Conservation (phyloP, 257 asterid genomes). For the Primulina eburnea region DNA sequence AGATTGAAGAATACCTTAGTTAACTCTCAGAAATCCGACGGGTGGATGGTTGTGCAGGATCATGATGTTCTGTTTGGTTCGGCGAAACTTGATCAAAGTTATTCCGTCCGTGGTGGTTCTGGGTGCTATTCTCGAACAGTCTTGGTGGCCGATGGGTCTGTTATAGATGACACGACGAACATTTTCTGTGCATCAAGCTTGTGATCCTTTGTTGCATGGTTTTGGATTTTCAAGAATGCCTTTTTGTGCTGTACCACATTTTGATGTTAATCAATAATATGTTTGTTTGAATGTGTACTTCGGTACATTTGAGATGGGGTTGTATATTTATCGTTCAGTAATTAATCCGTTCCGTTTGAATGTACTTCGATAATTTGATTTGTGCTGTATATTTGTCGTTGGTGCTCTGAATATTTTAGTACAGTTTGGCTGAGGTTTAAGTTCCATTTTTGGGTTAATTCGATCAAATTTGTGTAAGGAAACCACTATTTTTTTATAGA, state of each 20-base stretch:
- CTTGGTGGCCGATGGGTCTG: background rate
- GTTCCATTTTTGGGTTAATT: too few species aligned
- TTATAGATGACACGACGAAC: background rate
- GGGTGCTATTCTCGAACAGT: background rate
- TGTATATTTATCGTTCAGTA: background rate
- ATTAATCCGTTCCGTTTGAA: too few species aligned
- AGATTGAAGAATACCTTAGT: slow-evolving; percentile 2
- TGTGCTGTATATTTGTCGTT: background rate
- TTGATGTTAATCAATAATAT: background rate
- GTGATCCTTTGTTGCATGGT: background rate
- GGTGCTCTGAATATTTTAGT: background rate
- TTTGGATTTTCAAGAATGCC: background rate
- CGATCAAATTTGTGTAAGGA: too few species aligned
- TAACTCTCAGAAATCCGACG: background rate
- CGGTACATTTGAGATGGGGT: background rate
- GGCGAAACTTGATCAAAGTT: background rate
- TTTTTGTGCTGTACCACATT: background rate
- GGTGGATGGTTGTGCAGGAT: background rate
- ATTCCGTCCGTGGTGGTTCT: background rate
- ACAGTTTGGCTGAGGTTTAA: background rate
- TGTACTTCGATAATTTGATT: too few species aligned
- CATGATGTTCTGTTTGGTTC: background rate
- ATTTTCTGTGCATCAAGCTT: background rate
- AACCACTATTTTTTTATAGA: too few species aligned
- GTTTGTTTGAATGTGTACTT: background rate